Percentiles rank a stretch among this genome's conserved stretches.
Conservation (phyloP, 2,329 filamentous ascomycete genomes). For the Emmonsia crescens region DNA sequence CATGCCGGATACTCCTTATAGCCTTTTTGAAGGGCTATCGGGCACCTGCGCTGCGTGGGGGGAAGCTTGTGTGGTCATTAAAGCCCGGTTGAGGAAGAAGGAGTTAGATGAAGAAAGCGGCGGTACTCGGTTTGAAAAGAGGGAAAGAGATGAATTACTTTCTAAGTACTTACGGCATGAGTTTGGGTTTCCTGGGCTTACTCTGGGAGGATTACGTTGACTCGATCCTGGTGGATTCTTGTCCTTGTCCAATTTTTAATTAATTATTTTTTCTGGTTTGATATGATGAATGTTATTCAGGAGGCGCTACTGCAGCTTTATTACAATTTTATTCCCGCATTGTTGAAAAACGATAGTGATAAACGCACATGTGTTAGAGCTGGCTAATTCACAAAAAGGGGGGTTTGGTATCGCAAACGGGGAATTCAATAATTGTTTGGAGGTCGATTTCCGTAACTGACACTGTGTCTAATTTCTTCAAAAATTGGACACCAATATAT, state of each 20-base stretch:
- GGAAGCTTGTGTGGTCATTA: conserved; percentile 28
- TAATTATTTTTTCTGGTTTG: background rate
- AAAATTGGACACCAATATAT: background rate
- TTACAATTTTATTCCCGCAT: background rate
- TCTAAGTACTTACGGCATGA: background rate
- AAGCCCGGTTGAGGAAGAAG: conserved; percentile 25
- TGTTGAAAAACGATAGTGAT: background rate
- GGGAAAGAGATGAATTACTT: conserved; percentile 2
- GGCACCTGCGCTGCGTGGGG: conserved; percentile 34
- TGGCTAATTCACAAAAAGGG: background rate
- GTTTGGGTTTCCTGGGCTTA: conserved; percentile 3
- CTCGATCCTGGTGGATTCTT: background rate
- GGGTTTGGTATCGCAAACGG: background rate
- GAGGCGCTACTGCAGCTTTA: background rate
- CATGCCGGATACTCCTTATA: conserved; percentile 32
- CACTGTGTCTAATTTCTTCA: background rate
- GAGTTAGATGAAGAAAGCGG: conserved; percentile 11
- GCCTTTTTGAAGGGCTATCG: conserved; percentile 30
- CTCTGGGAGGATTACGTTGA: background rate
- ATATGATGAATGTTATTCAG: background rate
- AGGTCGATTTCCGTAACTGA: background rate
- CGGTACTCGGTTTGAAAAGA: background rate
- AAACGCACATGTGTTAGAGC: too few relatives aligned
- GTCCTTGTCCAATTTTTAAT: background rate
- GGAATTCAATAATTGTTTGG: background rate